Percentiles rank a stretch among this genome's conserved stretches.
These are phyloP conservation scores for Pythium folliculosum DNA, from an alignment of 352 stramenopile species.

Conservation along the genomic window DNA sequence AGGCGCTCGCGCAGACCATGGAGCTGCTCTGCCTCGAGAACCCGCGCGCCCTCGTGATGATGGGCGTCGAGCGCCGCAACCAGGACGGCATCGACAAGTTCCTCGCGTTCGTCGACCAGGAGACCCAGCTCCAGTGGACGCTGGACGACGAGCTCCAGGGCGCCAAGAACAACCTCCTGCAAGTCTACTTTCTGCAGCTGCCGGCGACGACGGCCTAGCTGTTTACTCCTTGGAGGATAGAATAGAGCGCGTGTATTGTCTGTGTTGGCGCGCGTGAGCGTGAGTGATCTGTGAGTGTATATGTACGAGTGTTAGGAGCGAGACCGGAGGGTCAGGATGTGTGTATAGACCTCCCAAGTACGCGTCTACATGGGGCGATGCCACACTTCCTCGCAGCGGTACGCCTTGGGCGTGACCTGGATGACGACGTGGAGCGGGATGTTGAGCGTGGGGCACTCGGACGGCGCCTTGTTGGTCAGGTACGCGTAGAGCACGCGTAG, in stretches of 20 bases:
- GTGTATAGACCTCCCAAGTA: neutral
- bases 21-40: constrained; percentile 66
- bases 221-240: neutral
- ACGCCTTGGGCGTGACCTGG: constrained; percentile 94
- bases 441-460: constrained; percentile 92
- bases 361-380: constrained; percentile 77
- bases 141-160: constrained; percentile 48
- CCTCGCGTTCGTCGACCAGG: constrained; percentile 49
- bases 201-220: neutral
- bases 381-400: constrained; percentile 94
- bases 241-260: constrained; percentile 14
- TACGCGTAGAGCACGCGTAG: constrained; percentile 96
- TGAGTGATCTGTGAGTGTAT: neutral
- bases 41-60: constrained; percentile 60
- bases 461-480: constrained; percentile 92
- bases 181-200: constrained; percentile 69
- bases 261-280: neutral
- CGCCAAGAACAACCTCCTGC: constrained; percentile 59
- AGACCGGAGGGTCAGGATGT: neutral
- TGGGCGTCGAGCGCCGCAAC: constrained; percentile 81
- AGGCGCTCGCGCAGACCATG: constrained; percentile 86
- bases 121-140: constrained; percentile 50
- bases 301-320: neutral
- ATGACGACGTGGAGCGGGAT: constrained; percentile 95
- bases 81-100: constrained; percentile 83